Percentiles rank a stretch among this genome's conserved stretches.
Evolutionary conservation across 495 filamentous ascomycete genomes (phyloP).

Genomic region (Friedmanniomyces simplex): DNA sequence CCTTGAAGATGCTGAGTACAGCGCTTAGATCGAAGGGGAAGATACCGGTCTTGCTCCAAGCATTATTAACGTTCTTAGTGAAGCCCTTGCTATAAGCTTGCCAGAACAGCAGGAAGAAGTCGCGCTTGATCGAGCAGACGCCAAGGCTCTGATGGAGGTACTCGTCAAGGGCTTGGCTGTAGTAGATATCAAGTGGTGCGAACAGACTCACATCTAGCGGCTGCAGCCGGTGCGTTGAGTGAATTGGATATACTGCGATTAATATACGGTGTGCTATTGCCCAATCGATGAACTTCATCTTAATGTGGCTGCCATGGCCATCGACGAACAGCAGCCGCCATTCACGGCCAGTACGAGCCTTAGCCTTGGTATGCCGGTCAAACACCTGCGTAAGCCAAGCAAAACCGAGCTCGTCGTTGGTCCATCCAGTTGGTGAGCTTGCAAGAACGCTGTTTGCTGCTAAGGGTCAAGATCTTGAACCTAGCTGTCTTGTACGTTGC

Average conservation of each 20-base stretch:
- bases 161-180: neutral
- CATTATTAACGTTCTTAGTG: too few relatives aligned
- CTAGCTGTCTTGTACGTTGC: neutral
- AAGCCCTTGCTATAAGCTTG: too few relatives aligned
- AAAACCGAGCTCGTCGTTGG: slow-evolving; percentile 3
- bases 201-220: slow-evolving; percentile 4
- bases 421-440: slow-evolving; percentile 1
- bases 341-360: neutral
- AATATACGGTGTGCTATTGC: neutral
- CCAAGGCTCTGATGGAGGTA: neutral
- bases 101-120: slow-evolving; percentile 7
- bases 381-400: neutral
- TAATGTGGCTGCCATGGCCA: neutral
- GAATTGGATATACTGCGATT: neutral
- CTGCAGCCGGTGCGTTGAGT: slow-evolving; percentile 4
- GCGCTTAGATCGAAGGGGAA: neutral
- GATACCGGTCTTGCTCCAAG: neutral
- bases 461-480: neutral
- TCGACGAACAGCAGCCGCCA: neutral
- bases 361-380: neutral
- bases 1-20: neutral
- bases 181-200: neutral
- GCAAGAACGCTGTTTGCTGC: neutral
- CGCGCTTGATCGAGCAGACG: neutral
- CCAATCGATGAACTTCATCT: slow-evolving; percentile 1